Percentiles rank a stretch among this genome's conserved stretches.
phyloP scores from a whole-genome alignment of 2,329 filamentous ascomycete species.

The Colletotrichum sidae region DNA sequence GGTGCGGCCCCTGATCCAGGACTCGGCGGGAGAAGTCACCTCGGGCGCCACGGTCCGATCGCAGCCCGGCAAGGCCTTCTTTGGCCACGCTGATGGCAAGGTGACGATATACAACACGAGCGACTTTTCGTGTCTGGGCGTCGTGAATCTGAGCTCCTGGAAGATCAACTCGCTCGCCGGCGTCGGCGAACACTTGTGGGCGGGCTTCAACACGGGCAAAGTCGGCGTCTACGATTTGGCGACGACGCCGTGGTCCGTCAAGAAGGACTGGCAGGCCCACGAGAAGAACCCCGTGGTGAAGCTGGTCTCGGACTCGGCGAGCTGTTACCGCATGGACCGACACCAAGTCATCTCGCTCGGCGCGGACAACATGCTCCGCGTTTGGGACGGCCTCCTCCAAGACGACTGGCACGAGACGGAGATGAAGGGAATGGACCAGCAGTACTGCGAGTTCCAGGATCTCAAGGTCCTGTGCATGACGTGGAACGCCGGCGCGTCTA shows the following conservation, averaged over 20 bases:
- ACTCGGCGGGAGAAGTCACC: slow-evolving; percentile 86
- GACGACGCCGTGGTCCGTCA: slow-evolving; percentile 85
- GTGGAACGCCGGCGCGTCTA: slow-evolving; percentile 97
- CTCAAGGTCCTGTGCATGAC: slow-evolving; percentile 85
- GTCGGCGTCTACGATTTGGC: slow-evolving; percentile 91
- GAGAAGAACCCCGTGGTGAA: slow-evolving; percentile 79
- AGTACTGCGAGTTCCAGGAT: slow-evolving; percentile 89
- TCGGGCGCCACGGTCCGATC: slow-evolving; percentile 82
- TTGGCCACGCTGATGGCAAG: slow-evolving; percentile 94
- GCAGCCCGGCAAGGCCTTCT: slow-evolving; percentile 83
- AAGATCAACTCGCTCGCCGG: slow-evolving; percentile 92
- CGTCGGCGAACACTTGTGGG: slow-evolving; percentile 88
- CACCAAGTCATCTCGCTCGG: slow-evolving; percentile 89
- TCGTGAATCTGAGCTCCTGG: slow-evolving; percentile 90
- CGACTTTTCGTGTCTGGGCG: slow-evolving; percentile 80
- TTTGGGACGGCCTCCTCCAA: slow-evolving; percentile 93
- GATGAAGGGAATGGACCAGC: slow-evolving; percentile 85
- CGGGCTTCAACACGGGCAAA: slow-evolving; percentile 93
- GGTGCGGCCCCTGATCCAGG: slow-evolving; percentile 75
- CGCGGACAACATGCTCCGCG: slow-evolving; percentile 83
- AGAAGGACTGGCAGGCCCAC: slow-evolving; percentile 96
- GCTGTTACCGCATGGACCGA: slow-evolving; percentile 86
- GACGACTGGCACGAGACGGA: slow-evolving; percentile 94
- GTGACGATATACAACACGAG: slow-evolving; percentile 89
- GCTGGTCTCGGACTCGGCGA: slow-evolving; percentile 82